Base-by-base conservation (phyloP, 2,329 filamentous ascomycete genomes). In the Cercospora sojina region DNA sequence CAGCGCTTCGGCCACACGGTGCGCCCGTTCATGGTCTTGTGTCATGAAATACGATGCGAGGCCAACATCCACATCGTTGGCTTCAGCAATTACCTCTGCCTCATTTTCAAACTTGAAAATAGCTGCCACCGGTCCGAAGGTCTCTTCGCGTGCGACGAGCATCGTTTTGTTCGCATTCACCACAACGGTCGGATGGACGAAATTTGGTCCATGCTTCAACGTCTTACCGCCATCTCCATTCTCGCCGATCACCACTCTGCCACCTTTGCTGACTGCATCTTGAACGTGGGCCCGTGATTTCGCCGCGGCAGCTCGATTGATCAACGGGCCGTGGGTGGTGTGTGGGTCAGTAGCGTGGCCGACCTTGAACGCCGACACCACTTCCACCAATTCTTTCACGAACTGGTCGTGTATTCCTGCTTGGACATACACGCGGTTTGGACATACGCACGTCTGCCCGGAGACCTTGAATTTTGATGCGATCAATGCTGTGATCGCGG, bases 1-100 rank as follows among this genome's bases (percentile, higher is more conserved):
- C 38, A 96, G 81, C n/a, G 85, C 84, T 74, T 89, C 87, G 0
- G 87, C 86, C 55, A 89, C 82, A 38, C 87, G 80, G 78, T 87
- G 88, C 62, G 84, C 81, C 27, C 87, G 79, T 70, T 84, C 82
- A 7, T 89, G 74, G 70, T 88, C 86, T 58, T 79, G 81, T 67
- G 84, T 93, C 83, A 92, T 97, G 82, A 99, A 96, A 82, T 98
- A 98, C 0, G 92, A 94, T 0, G 94, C 95, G 38, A 99, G 84
- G 0, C 95, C 95, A 47, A 98, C 93, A 62, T 94, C 89, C 1
- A 91, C 84, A 49, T 83, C 80, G 79, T 98, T 99, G 3, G 95
- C 94, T 71, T 94, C 81, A 68, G 86, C 83, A 32, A 97, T 88
- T 5, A 97, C 95, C 74, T 98, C 93, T 61, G 90, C 89, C 80